Base-by-base conservation (phyloP, 306 rosid genomes). In the peach (Prunus persica) region DNA sequence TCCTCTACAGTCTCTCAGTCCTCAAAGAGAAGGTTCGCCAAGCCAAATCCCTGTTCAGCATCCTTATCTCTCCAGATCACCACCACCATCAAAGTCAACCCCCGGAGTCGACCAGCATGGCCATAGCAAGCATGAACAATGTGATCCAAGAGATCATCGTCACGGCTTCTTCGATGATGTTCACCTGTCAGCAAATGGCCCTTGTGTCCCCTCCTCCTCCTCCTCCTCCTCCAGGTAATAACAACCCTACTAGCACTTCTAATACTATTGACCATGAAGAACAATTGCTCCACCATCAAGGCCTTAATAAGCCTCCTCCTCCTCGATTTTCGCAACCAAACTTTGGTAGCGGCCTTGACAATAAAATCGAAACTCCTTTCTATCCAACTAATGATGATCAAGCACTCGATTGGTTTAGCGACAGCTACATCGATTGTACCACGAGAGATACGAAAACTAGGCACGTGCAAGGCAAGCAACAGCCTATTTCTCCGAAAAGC, bases 151-250 rank as follows among this genome's bases (percentile, higher is more conserved):
- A 95, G 63, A 81, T 95, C 80, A 83, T 95, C 56, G 80, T 82
- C 41, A 82, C 93, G 20, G 84, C 97, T 34, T 82, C 97, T 20
- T 88, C 99, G 4, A 92, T 95, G 93, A 66, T 88, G 91, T 76
- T 85, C 85, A 84, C 85, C 7, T 87, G 90, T 72, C 98, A 93
- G 65, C 90, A 93, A 0, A 82, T 88, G 84, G 60, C 82, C 58
- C 78, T 84, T 28, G 67, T 46, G 11, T 28, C 65, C n/a, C 3
- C 67, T 7, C 30, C 12, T 30, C 2, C 67, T 6, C 30, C 11
- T 6, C 12, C 57, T 6, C 30, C 11, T 6, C 12, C 82, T 65
- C 74, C 82, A 79, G 87, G 84, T 76, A 78, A 24, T 78, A 25
- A 34, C 50, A 46, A 2, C 78, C 67, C n/a, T 57, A 57, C 63